Evolutionary conservation across 805 yeast genomes (phyloP), one percentile per base, ranked within the genome.

Genomic region (Cyberlindnera mycetangii): DNA sequence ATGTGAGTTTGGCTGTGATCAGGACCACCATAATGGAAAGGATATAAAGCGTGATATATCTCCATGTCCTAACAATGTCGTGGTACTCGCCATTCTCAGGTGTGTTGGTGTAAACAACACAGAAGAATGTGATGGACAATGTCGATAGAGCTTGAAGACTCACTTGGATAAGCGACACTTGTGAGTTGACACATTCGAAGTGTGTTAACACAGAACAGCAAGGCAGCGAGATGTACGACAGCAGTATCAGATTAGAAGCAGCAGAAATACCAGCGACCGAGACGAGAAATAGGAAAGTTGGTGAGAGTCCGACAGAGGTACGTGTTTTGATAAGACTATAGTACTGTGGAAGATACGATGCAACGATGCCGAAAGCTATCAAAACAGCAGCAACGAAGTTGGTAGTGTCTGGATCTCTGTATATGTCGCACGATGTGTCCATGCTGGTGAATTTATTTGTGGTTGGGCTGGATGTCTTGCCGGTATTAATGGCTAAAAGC

Each of bases 341-440:
- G 60, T 83, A 87, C 65, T 88, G 96, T 0, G 96, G 96, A 4
- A 82, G 42, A 59, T 88, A 88, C 35, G 92, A 83, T 10, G 73
- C 53, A 27, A 81, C 76, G 8, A 88, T 85, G 3, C 89, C 95
- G 2, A 76, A 39, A 0, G 89, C 81, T 27, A 88, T 73, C 5
- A 69, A 39, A 0, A 77, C 47, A 21, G 87, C 76, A 10, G 80
- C 54, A 3, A 65, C 53, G 37, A 84, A 75, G 48, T 75, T 76
- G 25, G 70, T 50, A 1, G 55, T 54, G 1, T 81, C 73, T 0
- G 86, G 85, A n/a, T 72, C n/a, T 20, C 39, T 24, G 42, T 52
- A 59, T 8, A 58, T 45, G 17, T 51, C 59, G 43, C 53, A 51
- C 4, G 6, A 18, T n/a, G 19, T 34, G 11, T 22, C 36, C 42